Evolutionary conservation across 129 eudicot genomes (phyloP).

Genomic region (Flaveria trinervia): DNA sequence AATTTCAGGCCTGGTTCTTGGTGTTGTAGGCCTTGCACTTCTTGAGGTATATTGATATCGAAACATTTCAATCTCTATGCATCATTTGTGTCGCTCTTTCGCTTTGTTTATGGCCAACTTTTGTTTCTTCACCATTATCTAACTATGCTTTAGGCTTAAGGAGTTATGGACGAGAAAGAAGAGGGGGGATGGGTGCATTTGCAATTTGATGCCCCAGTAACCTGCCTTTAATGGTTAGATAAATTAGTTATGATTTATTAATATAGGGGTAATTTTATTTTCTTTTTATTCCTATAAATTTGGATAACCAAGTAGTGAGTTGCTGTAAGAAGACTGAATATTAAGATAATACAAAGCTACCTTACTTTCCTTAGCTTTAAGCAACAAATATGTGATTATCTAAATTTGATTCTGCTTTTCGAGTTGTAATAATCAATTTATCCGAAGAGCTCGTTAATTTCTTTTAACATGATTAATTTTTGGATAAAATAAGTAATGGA

Average conservation of each 20-base stretch:
- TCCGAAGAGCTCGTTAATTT: neutral
- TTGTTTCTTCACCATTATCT: constrained; percentile 1
- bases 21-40: constrained; percentile 89
- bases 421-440: neutral
- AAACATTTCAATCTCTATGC: constrained; percentile 12
- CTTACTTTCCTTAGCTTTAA: neutral
- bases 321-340: neutral
- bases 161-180: neutral
- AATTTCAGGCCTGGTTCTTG: constrained; percentile 85
- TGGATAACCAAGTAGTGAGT: neutral
- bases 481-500: constrained; percentile 12
- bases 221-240: neutral
- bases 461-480: neutral
- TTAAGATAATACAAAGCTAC: constrained; percentile 9
- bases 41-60: constrained; percentile 75
- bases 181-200: too few species aligned
- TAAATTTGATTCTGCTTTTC: neutral
- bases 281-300: neutral
- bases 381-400: constrained; percentile 2
- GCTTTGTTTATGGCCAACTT: neutral
- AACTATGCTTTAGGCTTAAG: constrained; percentile 13
- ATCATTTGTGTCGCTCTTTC: neutral
- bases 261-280: neutral
- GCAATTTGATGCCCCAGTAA: neutral
- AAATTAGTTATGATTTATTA: neutral